These are phyloP conservation scores for Annona squamosa DNA, from an alignment of 164 flowering plant genomes.

Conservation along the genomic window DNA sequence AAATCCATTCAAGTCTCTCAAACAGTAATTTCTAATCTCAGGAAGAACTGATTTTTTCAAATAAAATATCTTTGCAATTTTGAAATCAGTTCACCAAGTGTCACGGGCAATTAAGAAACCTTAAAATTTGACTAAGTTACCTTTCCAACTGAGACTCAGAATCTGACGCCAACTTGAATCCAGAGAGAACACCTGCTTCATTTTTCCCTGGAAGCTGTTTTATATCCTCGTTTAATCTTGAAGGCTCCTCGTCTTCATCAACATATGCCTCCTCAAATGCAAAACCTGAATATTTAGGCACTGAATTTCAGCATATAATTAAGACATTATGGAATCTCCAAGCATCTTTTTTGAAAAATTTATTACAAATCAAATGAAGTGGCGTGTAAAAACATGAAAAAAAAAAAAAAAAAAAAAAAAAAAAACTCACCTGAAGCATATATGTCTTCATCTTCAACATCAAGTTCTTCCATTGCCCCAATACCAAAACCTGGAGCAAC, in stretches of 20 bases:
- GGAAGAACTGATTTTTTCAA: too few species aligned
- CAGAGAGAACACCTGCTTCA: constrained; percentile 53
- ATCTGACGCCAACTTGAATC: constrained; percentile 67
- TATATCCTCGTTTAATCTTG: constrained; percentile 22
- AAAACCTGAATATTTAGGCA: constrained; percentile 41
- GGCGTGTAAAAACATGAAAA: background rate
- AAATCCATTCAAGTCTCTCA: too few species aligned
- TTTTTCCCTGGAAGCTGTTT: constrained; percentile 26
- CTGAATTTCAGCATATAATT: too few species aligned
- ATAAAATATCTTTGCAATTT: too few species aligned
- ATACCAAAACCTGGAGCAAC: constrained; percentile 94
- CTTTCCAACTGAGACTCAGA: constrained; percentile 65
- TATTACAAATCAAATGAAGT: background rate
- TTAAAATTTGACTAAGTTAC: constrained; percentile 21
- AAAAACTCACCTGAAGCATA: constrained; percentile 58
- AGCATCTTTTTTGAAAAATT: background rate
- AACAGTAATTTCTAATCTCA: too few species aligned
- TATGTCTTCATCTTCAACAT: constrained; percentile 88
- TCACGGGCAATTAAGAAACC: background rate
- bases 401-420: background rate
- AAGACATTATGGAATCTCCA: background rate
- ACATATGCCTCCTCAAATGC: constrained; percentile 59
- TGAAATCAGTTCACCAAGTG: background rate
- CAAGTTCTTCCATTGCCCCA: constrained; percentile 96
- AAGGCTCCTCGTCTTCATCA: constrained; percentile 74